Evolutionary conservation across 192 early-diverging fungal species (phyloP).

Genomic region (Coemansia sp.): DNA sequence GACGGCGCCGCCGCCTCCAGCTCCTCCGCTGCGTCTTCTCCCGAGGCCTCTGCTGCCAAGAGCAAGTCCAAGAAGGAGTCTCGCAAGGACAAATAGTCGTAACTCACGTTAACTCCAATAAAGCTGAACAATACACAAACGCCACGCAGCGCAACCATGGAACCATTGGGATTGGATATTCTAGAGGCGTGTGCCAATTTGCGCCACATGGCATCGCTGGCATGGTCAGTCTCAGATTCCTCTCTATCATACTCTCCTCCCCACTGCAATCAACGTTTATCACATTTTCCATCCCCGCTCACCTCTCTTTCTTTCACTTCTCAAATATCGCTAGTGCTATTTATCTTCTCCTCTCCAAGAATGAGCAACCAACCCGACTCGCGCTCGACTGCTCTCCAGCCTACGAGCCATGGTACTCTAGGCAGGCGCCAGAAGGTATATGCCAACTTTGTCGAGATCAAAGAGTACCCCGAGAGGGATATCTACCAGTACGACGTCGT

Average conservation of each 20-base stretch:
- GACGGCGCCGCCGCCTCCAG: not conserved
- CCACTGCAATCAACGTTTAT: no score
- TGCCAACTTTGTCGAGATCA: constrained; percentile 80
- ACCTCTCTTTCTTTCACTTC: not conserved
- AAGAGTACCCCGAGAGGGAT: constrained; percentile 59
- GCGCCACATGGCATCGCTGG: not conserved
- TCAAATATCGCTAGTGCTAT: not conserved
- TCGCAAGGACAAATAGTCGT: constrained; percentile 28
- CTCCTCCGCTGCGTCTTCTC: constrained; percentile 6
- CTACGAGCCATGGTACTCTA: constrained; percentile 23
- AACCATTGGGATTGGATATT: not conserved
- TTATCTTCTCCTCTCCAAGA: not conserved
- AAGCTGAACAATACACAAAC: not conserved
- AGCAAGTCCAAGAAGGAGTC: constrained; percentile 18
- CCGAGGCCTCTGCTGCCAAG: constrained; percentile 3
- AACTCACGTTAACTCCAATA: not conserved
- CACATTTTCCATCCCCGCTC: not conserved
- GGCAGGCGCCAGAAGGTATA: constrained; percentile 54
- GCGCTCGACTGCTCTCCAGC: not conserved
- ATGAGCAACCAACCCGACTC: not conserved
- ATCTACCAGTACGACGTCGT: constrained; percentile 91
- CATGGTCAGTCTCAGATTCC: not conserved
- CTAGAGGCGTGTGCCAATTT: not conserved
- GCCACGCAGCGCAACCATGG: not conserved
- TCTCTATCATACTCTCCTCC: not conserved